Conservation (phyloP, 1,284 basidiomycete genomes). For the Melampsora americana region DNA sequence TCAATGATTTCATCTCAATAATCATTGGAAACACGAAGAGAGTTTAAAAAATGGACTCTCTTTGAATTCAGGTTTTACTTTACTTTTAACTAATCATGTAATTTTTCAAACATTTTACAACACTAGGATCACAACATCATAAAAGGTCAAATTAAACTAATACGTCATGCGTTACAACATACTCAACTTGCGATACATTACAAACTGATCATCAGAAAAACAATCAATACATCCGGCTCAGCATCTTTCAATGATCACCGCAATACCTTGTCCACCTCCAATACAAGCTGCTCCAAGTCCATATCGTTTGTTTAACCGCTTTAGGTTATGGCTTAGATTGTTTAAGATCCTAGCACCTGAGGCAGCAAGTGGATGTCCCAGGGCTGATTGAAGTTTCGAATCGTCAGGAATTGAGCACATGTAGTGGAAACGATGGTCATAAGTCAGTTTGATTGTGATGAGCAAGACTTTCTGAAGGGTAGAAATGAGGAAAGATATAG, state of each 20-base stretch:
- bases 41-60: too few species aligned
- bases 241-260: constrained; percentile 54
- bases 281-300: constrained; percentile 62
- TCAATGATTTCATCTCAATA: too few species aligned
- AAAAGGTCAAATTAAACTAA: too few species aligned
- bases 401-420: not conserved
- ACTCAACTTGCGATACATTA: constrained; percentile 48
- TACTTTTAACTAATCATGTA: too few species aligned
- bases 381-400: constrained; percentile 52
- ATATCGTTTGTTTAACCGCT: constrained; percentile 59
- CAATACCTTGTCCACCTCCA: constrained; percentile 58
- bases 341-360: constrained; percentile 60
- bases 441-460: not conserved
- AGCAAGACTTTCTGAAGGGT: too few species aligned
- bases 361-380: constrained; percentile 61
- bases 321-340: constrained; percentile 60
- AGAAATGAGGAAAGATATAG: not conserved
- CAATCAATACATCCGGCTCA: not conserved
- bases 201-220: not conserved
- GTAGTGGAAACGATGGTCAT: not conserved
- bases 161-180: too few species aligned
- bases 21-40: too few species aligned
- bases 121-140: too few species aligned
- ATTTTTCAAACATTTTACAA: too few species aligned
- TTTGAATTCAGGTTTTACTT: too few species aligned